Evolutionary conservation across 1,139 yeast genomes (phyloP).

Genomic region (Nakaseomyces sp.): DNA sequence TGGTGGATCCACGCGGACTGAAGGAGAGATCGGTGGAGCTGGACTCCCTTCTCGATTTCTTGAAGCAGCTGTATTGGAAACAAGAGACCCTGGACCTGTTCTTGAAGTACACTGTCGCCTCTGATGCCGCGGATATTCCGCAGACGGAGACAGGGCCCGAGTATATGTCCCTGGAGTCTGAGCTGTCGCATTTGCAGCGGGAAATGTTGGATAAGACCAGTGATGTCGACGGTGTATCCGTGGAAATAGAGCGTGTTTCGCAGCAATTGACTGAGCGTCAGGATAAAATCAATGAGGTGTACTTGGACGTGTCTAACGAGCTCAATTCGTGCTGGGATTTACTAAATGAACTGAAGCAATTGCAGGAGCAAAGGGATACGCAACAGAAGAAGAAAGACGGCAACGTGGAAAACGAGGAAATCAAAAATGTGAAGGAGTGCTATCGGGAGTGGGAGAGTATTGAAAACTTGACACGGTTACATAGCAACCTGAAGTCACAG

Average conservation of each 20-base stretch:
- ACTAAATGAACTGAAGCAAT: slow-evolving; percentile 19
- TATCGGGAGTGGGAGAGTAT: slow-evolving; percentile 10
- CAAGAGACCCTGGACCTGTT: slow-evolving; percentile 29
- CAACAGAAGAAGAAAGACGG: slow-evolving; percentile 8
- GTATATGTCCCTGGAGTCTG: slow-evolving; percentile 15
- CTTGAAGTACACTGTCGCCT: slow-evolving; percentile 25
- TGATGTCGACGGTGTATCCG: slow-evolving; percentile 16
- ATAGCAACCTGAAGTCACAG: neutral
- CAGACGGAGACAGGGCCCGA: slow-evolving; percentile 20
- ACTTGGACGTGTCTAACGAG: slow-evolving; percentile 19
- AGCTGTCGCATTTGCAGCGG: slow-evolving; percentile 17
- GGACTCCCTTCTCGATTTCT: slow-evolving; percentile 17
- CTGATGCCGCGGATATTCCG: slow-evolving; percentile 16
- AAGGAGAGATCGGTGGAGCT: slow-evolving; percentile 18
- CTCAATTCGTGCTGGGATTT: slow-evolving; percentile 24
- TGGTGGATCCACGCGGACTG: slow-evolving; percentile 18
- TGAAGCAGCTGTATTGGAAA: slow-evolving; percentile 26
- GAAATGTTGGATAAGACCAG: slow-evolving; percentile 12
- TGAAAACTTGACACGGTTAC: neutral
- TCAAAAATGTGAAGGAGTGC: slow-evolving; percentile 4
- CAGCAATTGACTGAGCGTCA: slow-evolving; percentile 17
- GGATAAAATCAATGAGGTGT: slow-evolving; percentile 20
- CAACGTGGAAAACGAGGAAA: slow-evolving; percentile 3
- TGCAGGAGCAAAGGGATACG: slow-evolving; percentile 12
- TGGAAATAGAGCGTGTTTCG: slow-evolving; percentile 14